Evolutionary conservation across 176 grass and related monocot genomes (phyloP), one percentile per base, ranked within the genome.

Genomic region (Oropetium thomaeum): DNA sequence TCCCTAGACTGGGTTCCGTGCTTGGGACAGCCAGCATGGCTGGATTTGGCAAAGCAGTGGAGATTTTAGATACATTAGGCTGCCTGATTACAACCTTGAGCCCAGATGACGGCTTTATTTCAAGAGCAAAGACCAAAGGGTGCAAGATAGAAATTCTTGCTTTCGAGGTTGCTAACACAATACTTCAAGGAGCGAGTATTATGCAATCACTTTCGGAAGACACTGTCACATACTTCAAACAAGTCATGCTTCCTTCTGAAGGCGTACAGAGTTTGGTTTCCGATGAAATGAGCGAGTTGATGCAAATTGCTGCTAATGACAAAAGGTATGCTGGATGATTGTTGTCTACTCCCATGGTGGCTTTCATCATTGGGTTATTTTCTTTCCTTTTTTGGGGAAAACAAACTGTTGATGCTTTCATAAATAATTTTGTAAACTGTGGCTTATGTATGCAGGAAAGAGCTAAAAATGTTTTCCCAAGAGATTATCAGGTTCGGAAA

Each of bases 161-260:
- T 76, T 99, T 99, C 58, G 96, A 99, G 91, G 84, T 99, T 47
- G 96, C 96, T 26, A 99, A 99, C 81, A 92, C 96, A 40, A 84
- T 95, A 79, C 79, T 99, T 41, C 92, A 95, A 77, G 96, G 87
- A 33, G 86, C 76, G 1, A 90, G 82, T 77, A 52, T 99, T 44
- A 99, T 95, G 82, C 84, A 92, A 69, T 99, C 89, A 42, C 91
- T 99, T 38, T 90, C 87, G 0, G 77, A 88, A 55, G 86, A 99
- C 75, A 87, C 84, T 12, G 62, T 95, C 31, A 84, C 62, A 38
- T 90, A 99, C 85, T 92, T 95, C 72, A 92, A 95, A 57, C 86
- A 95, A 81, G 69, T 82, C 65, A 89, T 92, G 71, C 85, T 99
- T 78, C 58, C 58, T 39, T 99, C 96, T 42, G 87, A 95, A 71